Evolutionary conservation across 1,139 yeast genomes (phyloP), one percentile per base, ranked within the genome.

Genomic region (Suhomyces taliae): DNA sequence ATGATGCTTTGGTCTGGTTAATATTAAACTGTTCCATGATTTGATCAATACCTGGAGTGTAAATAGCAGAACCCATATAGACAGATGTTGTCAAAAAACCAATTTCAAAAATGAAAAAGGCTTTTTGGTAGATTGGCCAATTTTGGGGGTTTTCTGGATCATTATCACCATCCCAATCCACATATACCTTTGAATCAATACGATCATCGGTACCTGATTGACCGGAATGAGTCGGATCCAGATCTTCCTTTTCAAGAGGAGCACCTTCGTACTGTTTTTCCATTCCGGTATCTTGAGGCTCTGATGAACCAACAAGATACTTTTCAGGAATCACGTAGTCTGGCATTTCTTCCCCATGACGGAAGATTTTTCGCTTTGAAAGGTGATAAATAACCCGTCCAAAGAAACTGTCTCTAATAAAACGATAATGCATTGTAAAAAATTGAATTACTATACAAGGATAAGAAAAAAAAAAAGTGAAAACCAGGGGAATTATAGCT

Each of bases 41-140:
- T 34, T 65, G 55, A 8, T 59, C 60, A 19, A 67, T 48, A n/a
- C 84, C 85, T 0, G 88, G 86, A 0, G 86, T 76, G 54, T 78
- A 81, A 27, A 82, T 76, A 1, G 87, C 81, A 1, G 86, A 73
- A 5, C 82, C 85, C 74, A 81, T 78, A 56, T 83, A 83, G 4
- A 81, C 82, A 4, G 78, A 67, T 4, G 72, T 62, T 1, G 87
- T 79, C 45, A 82, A 65, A 34, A 78, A 45, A 43, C 74, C 69
- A 34, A 79, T 66, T 47, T 73, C 65, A 7, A 71, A 11, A 0
- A 73, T 61, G 35, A 79, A 67, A 12, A 76, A 42, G 0, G 64
- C 41, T 55, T 78, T 81, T 39, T 65, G 64, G 12, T 48, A 39
- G 0, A 57, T 19, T 0, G 81, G 66, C 85, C 87, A 83, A 59